Evolutionary conservation across 2,329 filamentous ascomycete species (phyloP), one percentile per base, ranked within the genome.

Genomic region (Talaromyces piceae): DNA sequence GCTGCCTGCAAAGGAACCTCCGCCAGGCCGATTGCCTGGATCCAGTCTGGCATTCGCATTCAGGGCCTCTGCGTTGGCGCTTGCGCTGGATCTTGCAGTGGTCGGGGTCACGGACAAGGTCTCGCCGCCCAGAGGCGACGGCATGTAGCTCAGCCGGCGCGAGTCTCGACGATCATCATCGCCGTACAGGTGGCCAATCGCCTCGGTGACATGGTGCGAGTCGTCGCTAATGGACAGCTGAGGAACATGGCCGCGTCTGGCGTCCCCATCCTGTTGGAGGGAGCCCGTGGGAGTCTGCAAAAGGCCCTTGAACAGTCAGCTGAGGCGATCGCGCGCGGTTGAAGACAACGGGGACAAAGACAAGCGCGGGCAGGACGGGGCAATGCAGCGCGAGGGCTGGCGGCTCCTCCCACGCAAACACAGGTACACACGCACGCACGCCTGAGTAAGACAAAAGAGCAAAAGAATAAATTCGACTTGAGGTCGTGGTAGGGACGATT

Each of bases 121-220:
- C 53, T 77, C 73, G 61, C n/a, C n/a, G n/a, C 67, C 66, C 45
- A 70, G 61, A 26, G 73, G 68, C 6, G 74, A 72, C 23, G 72
- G 77, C 59, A 91, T 77, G 71, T 89, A 93, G 72, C 87, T 91
- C 61, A 91, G 71, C 30, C 87, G 87, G 43, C 86, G 82, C 37
- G 76, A 80, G 59, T 81, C 78, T 61, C 75, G 73, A 59, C 71
- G 75, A 61, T 78, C 71, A 61, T 88, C 81, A 64, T 88, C 86
- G 62, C 87, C 88, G 71, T 96, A 95, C 71, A 95, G 81, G 61
- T 90, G 90, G 48, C 88, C 88, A 69, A 95, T 95, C 54, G 89
- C 87, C 69, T 95, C 91, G 51, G 90, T 95, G 66, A 95, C 88
- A 80, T 95, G 91, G 72, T 95, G 89, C 72, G 80, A 89, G 55